Evolutionary conservation across 352 stramenopile species (phyloP), one percentile per base, ranked within the genome.

Genomic region (Salisapilia sapeloensis): DNA sequence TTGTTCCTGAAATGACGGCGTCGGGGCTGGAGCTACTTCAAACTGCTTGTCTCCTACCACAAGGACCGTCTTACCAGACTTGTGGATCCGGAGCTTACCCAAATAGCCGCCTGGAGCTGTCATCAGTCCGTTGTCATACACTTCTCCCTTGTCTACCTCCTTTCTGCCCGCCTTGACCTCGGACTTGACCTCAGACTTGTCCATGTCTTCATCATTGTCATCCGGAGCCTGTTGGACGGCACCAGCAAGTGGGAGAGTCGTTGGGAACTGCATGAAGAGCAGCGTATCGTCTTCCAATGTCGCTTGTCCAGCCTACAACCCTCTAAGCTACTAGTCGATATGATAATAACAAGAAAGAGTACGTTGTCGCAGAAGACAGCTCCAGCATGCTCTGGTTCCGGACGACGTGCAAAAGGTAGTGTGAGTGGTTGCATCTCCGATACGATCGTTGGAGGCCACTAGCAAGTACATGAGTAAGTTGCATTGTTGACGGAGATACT

Each of bases 31-130:
- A 17, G 70, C 67, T 7, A 90, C 65, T 29, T 90, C 69, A 24
- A 90, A 90, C 29, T 75, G 66, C 53, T 87, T 90, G 59, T 85
- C 75, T 15, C 71, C 69, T 20, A 90, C 63, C 55, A 90, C 65
- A 1, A 90, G 46, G 48, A 90, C 66, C 16, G 74, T 76, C 54
- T 85, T 86, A 37, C 75, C 75, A 3, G 75, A 90, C 48, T 76
- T 76, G 42, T 78, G 71, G 40, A 90, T 76, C 21, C 67, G 76
- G 18, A 90, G 64, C 67, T 87, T 90, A 50, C 75, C 75, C 28
- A 90, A 60, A 33, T 76, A 90, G 3, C 75, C 75, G 12, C 75
- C 67, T 6, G 75, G 75, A 1, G 74, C 74, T 12, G 54, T 60
- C 17, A 56, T 41, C 19, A 90, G 58, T 14, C 70, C 82, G 21